phyloP scores from a whole-genome alignment of 2,329 filamentous ascomycete species.

The Ceratocystis cubensis region DNA sequence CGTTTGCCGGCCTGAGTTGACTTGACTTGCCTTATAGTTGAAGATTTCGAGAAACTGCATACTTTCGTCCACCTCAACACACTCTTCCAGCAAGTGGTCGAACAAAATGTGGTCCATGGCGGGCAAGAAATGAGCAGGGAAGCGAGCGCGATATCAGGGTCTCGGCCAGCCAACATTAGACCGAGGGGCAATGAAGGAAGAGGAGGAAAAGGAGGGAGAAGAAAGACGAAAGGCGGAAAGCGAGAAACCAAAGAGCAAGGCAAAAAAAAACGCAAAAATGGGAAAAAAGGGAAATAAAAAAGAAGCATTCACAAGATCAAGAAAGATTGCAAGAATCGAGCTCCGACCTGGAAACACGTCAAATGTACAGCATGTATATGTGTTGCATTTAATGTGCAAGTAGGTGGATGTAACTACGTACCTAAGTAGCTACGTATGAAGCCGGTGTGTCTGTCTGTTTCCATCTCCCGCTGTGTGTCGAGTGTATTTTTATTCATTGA shows the following conservation, averaged over 20 bases:
- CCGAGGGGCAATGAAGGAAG: neutral
- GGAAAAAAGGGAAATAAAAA: neutral
- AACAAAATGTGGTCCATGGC: conserved; percentile 19
- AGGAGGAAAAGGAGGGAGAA: neutral
- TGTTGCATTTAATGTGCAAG: too few relatives aligned
- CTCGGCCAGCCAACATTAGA: too few relatives aligned
- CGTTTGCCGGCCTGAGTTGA: neutral
- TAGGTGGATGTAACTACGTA: too few relatives aligned
- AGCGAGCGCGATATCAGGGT: neutral
- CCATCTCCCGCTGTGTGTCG: too few relatives aligned
- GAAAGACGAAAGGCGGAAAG: neutral
- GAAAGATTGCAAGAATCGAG: neutral
- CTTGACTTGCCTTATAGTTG: conserved; percentile 33
- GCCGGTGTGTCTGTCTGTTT: too few relatives aligned
- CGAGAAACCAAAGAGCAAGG: too few relatives aligned
- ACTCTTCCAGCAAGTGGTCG: conserved; percentile 31
- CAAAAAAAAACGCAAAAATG: neutral
- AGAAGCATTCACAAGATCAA: neutral
- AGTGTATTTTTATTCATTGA: too few relatives aligned
- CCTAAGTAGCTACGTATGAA: too few relatives aligned
- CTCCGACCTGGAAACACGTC: neutral
- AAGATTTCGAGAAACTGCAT: conserved; percentile 47
- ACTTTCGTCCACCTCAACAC: conserved; percentile 37
- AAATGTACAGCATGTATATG: neutral
- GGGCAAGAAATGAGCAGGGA: neutral